phyloP scores from a whole-genome alignment of 2,329 filamentous ascomycete genomes.

The Sarocladium brachiariae region DNA sequence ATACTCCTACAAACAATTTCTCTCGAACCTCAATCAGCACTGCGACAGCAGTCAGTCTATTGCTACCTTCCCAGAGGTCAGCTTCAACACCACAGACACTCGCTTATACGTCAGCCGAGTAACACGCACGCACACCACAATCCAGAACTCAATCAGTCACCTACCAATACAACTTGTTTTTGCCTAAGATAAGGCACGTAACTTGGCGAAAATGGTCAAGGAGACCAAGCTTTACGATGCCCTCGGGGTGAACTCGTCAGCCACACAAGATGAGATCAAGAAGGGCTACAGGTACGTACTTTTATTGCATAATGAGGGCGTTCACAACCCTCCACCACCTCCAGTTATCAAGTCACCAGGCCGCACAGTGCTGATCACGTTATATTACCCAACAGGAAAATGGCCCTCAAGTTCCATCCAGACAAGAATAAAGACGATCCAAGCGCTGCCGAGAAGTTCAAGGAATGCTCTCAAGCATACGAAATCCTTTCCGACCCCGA shows the following conservation, averaged over 20 bases:
- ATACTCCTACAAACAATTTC: neutral
- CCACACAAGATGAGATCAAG: constrained; percentile 90
- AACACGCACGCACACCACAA: neutral
- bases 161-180: neutral
- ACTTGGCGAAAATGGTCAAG: constrained; percentile 64
- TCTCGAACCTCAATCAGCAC: neutral
- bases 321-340: neutral
- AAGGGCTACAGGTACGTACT: constrained; percentile 76
- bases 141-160: neutral
- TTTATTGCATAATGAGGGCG: neutral
- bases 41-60: neutral
- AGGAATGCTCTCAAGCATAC: constrained; percentile 95
- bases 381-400: constrained; percentile 52
- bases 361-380: constrained; percentile 26
- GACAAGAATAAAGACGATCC: constrained; percentile 97
- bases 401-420: constrained; percentile 85
- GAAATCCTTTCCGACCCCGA: constrained; percentile 96
- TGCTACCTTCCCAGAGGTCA: neutral
- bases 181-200: neutral
- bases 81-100: constrained; percentile 3
- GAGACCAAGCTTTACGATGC: constrained; percentile 94
- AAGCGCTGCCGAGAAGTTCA: constrained; percentile 85
- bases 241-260: constrained; percentile 70
- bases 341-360: neutral
- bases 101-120: neutral